A percentile compares a stretch with the other conserved stretches of the same genome.
Conservation (phyloP, 306 rosid genomes). For the Oemleria cerasiformis region DNA sequence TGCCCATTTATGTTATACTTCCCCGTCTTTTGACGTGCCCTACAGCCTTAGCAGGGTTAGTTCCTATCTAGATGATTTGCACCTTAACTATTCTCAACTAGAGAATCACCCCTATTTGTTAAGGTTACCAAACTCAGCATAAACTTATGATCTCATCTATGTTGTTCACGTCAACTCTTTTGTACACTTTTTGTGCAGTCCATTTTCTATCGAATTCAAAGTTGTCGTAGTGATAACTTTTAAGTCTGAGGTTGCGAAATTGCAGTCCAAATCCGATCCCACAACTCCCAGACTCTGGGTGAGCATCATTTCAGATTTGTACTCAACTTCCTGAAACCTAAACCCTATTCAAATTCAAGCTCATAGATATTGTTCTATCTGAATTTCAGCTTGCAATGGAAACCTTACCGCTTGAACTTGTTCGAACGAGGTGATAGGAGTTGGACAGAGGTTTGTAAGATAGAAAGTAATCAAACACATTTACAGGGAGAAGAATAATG, state of each 20-base stretch:
- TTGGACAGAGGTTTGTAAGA: neutral
- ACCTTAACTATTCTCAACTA: neutral
- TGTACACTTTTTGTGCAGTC: constrained; percentile 48
- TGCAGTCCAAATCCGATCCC: constrained; percentile 69
- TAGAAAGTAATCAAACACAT: neutral
- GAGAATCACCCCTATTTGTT: neutral
- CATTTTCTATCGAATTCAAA: constrained; percentile 86
- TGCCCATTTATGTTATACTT: constrained; percentile 72
- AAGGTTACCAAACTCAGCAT: neutral
- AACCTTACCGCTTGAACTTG: constrained; percentile 79
- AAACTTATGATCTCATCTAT: too few relatives aligned
- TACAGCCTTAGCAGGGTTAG: constrained; percentile 84
- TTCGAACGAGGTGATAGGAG: constrained; percentile 48
- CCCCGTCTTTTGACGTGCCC: constrained; percentile 98
- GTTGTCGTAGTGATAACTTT: too few relatives aligned
- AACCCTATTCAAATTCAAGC: neutral
- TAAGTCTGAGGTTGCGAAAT: constrained; percentile 64
- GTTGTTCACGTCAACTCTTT: neutral
- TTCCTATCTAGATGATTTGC: constrained; percentile 6
- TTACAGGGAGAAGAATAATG: neutral
- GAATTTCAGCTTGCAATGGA: constrained; percentile 74
- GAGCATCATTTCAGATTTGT: constrained; percentile 29
- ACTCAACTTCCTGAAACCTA: too few relatives aligned
- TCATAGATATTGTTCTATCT: neutral
- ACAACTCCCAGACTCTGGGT: constrained; percentile 87